Conservation (phyloP, 108 stramenopile genomes). For the Cyclostephanos tholiformis region DNA sequence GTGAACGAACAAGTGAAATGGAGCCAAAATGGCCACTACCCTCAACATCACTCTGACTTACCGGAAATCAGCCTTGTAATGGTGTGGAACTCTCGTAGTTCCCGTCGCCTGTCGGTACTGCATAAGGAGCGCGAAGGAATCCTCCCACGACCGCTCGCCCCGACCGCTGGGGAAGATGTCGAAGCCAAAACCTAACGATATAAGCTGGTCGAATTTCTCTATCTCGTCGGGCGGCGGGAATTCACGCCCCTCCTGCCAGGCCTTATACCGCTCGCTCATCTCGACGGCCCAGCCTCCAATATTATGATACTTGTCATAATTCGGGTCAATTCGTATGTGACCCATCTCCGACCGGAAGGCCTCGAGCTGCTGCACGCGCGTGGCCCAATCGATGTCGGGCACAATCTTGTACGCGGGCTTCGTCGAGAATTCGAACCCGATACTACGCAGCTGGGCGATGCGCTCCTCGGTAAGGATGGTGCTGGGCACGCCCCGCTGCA, state of each 20-base stretch:
- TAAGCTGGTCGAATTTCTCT: slow-evolving; percentile 2
- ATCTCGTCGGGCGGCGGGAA: neutral
- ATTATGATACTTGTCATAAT: slow-evolving; percentile 14
- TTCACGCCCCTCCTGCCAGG: slow-evolving; percentile 11
- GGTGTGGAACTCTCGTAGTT: slow-evolving; percentile 14
- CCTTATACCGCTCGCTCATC: slow-evolving; percentile 17
- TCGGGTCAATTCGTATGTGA: slow-evolving; percentile 10
- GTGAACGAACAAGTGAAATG: neutral
- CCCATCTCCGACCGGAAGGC: slow-evolving; percentile 18
- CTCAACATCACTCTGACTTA: neutral
- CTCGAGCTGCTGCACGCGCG: slow-evolving; percentile 17
- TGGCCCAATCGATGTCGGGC: slow-evolving; percentile 10
- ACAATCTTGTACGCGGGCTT: slow-evolving; percentile 10
- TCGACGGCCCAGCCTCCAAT: slow-evolving; percentile 10
- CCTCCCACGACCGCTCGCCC: slow-evolving; percentile 11
- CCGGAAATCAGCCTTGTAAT: slow-evolving; percentile 17
- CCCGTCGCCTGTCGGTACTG: slow-evolving; percentile 14
- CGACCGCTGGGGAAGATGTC: slow-evolving; percentile 6
- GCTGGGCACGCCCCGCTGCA: slow-evolving; percentile 14
- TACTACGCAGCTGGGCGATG: slow-evolving; percentile 11
- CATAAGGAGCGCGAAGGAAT: slow-evolving; percentile 7
- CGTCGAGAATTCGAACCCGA: slow-evolving; percentile 28
- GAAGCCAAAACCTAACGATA: slow-evolving; percentile 2
- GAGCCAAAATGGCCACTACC: neutral
- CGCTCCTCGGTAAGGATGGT: slow-evolving; percentile 23